phyloP scores from a whole-genome alignment of 257 asterid genomes.

The Fraxinus cuspidata region DNA sequence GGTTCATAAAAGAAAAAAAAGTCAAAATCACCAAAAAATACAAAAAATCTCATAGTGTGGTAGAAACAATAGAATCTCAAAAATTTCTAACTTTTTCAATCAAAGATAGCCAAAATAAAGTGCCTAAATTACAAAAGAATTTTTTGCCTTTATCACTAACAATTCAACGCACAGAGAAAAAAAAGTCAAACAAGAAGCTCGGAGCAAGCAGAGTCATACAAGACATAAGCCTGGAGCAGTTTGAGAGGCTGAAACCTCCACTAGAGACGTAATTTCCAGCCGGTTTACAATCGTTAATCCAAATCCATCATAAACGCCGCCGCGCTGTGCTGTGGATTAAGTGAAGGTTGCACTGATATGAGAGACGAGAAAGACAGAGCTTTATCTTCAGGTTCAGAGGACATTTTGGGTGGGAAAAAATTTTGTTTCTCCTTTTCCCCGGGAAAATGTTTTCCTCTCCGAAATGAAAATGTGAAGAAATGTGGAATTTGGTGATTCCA shows the following conservation, averaged over 20 bases:
- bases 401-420: conserved; percentile 35
- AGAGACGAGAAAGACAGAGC: conserved; percentile 7
- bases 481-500: conserved; percentile 41
- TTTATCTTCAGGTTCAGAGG: conserved; percentile 53
- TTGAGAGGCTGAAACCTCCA: conserved; percentile 43
- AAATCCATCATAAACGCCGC: conserved; percentile 58
- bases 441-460: not conserved
- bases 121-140: not conserved
- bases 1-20: not conserved
- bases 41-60: not conserved
- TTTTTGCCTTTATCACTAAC: not conserved
- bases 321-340: conserved; percentile 14
- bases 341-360: conserved; percentile 19
- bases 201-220: conserved; percentile 44
- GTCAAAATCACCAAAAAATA: not conserved
- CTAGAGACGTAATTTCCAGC: conserved; percentile 33
- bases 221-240: conserved; percentile 45
- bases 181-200: conserved; percentile 7
- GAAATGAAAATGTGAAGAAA: conserved; percentile 28
- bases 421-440: not conserved
- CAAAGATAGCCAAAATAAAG: not conserved
- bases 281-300: conserved; percentile 22
- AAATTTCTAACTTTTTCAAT: conserved; percentile 6
- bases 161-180: not conserved
- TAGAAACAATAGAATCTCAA: conserved; percentile 9